Evolutionary conservation across 2,329 filamentous ascomycete genomes (phyloP).

Genomic region (Beauveria pseudobassiana): DNA sequence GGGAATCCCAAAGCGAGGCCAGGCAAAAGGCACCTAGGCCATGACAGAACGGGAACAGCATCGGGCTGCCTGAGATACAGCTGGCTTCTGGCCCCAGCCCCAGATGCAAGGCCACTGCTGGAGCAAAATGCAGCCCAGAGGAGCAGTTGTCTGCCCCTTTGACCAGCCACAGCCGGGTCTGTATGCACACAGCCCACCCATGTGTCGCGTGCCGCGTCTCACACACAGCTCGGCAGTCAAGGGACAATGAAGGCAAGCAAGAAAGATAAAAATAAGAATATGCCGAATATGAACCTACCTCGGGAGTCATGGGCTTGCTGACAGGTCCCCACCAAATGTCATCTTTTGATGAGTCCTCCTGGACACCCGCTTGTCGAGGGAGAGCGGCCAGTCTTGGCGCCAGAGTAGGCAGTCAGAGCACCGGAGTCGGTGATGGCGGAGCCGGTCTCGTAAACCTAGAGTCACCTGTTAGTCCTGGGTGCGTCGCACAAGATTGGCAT

Average conservation of each 20-base stretch:
- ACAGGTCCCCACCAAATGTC: constrained; percentile 99
- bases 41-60: neutral
- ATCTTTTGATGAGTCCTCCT: constrained; percentile 81
- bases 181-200: neutral
- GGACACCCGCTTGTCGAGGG: constrained; percentile 96
- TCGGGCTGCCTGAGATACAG: neutral
- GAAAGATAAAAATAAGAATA: constrained; percentile 11
- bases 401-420: constrained; percentile 94
- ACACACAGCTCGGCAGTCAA: neutral
- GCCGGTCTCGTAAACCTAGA: constrained; percentile 76
- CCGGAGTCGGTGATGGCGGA: constrained; percentile 95
- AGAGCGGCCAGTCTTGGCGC: constrained; percentile 94
- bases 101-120: neutral
- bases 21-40: neutral
- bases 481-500: neutral
- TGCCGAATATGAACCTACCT: constrained; percentile 52
- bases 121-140: neutral
- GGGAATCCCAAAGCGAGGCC: neutral
- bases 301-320: constrained; percentile 96
- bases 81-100: neutral
- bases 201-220: constrained; percentile 1
- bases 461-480: constrained; percentile 17
- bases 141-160: neutral
- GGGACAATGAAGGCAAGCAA: neutral
- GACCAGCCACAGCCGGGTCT: neutral